Percentiles rank a stretch among this genome's conserved stretches.
These are phyloP conservation scores for Ceratobasidium sp. DNA, from an alignment of 1,284 basidiomycete species.

Conservation along the genomic window DNA sequence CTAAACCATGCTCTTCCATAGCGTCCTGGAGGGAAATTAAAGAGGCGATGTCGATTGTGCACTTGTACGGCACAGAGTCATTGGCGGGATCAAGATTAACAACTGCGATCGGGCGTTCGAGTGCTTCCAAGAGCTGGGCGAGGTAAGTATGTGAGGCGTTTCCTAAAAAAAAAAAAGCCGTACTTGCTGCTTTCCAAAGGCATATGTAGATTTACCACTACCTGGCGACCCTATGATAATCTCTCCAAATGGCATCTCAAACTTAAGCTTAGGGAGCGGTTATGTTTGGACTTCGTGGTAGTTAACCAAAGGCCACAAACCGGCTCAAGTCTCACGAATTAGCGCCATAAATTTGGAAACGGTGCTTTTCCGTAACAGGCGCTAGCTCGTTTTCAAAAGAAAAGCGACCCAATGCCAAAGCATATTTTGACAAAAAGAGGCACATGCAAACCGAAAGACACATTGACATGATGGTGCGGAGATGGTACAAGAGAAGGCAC, in stretches of 20 bases:
- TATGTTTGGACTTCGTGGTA: no score
- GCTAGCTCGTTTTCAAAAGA: no score
- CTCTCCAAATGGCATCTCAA: conserved; percentile 82
- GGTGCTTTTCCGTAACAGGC: no score
- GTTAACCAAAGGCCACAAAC: no score
- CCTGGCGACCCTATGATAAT: conserved; percentile 93
- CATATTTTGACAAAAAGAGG: no score
- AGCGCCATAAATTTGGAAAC: no score
- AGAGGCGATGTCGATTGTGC: conserved; percentile 85
- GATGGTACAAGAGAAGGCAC: no score
- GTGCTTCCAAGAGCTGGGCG: conserved; percentile 81
- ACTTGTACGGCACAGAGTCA: conserved; percentile 89
- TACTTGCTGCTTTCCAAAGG: conserved; percentile 88
- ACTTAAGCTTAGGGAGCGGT: no score
- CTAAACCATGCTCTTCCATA: conserved; percentile 88
- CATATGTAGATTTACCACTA: conserved; percentile 94
- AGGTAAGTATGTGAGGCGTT: neutral
- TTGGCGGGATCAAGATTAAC: conserved; percentile 98
- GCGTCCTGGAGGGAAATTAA: conserved; percentile 91
- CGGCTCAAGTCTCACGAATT: no score
- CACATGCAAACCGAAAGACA: no score
- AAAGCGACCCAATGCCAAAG: no score
- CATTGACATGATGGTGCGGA: no score
- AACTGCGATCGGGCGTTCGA: conserved; percentile 86
- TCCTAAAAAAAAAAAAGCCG: conserved; percentile 37